Evolutionary conservation across 2,329 filamentous ascomycete species (phyloP).

Genomic region (Aspergillus piperis): DNA sequence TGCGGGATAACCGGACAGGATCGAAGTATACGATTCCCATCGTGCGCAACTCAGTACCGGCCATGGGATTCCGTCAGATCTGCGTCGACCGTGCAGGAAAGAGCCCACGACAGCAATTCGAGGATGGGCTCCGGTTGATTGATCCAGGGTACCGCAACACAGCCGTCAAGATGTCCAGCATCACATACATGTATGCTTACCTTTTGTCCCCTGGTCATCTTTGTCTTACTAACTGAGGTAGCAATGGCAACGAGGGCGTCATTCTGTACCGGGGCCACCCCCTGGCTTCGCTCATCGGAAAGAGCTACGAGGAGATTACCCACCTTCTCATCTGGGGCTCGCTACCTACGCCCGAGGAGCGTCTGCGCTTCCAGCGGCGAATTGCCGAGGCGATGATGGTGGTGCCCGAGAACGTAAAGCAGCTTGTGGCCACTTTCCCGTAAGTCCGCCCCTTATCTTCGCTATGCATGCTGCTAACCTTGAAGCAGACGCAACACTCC

Average conservation of each 20-base stretch:
- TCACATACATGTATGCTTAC: slow-evolving; percentile 4
- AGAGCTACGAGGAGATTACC: slow-evolving; percentile 3
- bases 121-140: neutral
- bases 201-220: neutral
- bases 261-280: neutral
- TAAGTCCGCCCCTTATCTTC: neutral
- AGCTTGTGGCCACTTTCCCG: neutral
- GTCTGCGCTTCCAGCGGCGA: neutral
- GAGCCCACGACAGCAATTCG: neutral
- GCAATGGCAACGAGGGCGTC: slow-evolving; percentile 2
- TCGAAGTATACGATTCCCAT: neutral
- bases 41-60: neutral
- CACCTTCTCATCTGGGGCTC: slow-evolving; percentile 4
- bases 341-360: neutral
- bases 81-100: neutral
- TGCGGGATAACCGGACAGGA: neutral
- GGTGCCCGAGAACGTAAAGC: neutral
- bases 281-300: neutral
- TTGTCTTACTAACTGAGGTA: neutral
- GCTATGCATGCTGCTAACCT: neutral
- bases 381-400: slow-evolving; percentile 1
- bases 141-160: slow-evolving; percentile 4
- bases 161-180: neutral
- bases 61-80: slow-evolving; percentile 1
- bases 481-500: neutral